phyloP scores from a whole-genome alignment of 495 filamentous ascomycete genomes.

The Podospora pseudocomata region DNA sequence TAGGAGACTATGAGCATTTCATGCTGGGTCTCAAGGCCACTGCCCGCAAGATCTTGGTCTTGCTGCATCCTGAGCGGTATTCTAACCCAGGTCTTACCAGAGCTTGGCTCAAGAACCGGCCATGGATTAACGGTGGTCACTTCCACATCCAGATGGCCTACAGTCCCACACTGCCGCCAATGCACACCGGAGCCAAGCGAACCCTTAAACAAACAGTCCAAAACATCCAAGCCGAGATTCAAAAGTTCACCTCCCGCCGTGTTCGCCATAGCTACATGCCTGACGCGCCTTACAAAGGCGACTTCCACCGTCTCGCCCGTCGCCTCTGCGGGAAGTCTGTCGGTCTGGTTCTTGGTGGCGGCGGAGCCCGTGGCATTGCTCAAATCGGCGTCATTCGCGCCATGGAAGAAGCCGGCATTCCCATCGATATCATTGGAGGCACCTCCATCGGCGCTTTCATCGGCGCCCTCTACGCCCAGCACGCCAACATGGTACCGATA shows the following conservation, averaged over 20 bases:
- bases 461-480: constrained; percentile 89
- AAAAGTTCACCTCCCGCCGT: constrained; percentile 89
- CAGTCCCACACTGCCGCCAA: constrained; percentile 65
- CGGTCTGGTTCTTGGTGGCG: constrained; percentile 88
- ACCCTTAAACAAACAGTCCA: constrained; percentile 87
- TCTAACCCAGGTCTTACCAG: constrained; percentile 78
- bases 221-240: constrained; percentile 91
- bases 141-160: constrained; percentile 97
- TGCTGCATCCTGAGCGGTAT: constrained; percentile 91
- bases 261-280: constrained; percentile 85
- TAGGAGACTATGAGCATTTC: constrained; percentile 95
- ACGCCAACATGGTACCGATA: constrained; percentile 95
- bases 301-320: constrained; percentile 90
- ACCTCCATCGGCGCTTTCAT: constrained; percentile 99
- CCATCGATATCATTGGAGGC: constrained; percentile 92
- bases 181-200: constrained; percentile 70
- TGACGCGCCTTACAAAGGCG: constrained; percentile 89
- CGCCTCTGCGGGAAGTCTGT: constrained; percentile 92
- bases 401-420: constrained; percentile 92
- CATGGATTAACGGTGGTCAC: constrained; percentile 99
- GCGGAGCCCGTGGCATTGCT: constrained; percentile 84
- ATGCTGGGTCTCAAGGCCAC: constrained; percentile 96
- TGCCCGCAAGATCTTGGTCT: constrained; percentile 85
- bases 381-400: constrained; percentile 93
- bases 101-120: constrained; percentile 84